These are phyloP conservation scores for Solanum habrochaites DNA, from an alignment of 257 asterid species.

Conservation along the genomic window DNA sequence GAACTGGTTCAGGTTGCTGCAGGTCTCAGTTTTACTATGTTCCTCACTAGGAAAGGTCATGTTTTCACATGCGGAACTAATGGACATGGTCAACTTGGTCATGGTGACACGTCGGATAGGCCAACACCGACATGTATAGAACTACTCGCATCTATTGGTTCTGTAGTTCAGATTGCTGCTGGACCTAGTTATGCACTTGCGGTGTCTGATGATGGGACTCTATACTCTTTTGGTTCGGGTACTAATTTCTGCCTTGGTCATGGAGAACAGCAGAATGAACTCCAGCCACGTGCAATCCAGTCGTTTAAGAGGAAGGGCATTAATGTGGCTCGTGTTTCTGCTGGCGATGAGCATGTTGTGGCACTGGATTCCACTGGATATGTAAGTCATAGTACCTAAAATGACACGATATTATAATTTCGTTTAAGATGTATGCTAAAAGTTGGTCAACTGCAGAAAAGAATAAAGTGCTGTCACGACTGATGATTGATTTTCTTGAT, in stretches of 20 bases:
- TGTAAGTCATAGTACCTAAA: slow-evolving; percentile 21
- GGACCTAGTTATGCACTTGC: slow-evolving; percentile 73
- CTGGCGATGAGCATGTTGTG: slow-evolving; percentile 84
- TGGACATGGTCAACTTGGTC: slow-evolving; percentile 79
- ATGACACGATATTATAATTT: neutral
- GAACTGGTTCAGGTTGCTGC: slow-evolving; percentile 56
- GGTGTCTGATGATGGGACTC: slow-evolving; percentile 52
- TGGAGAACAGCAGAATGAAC: slow-evolving; percentile 76
- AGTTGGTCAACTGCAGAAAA: neutral
- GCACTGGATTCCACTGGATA: slow-evolving; percentile 80
- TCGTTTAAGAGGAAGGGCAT: slow-evolving; percentile 53
- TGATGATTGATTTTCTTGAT: neutral
- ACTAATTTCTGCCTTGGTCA: slow-evolving; percentile 81
- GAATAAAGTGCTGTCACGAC: neutral
- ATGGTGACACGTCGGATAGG: slow-evolving; percentile 54
- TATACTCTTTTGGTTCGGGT: slow-evolving; percentile 75
- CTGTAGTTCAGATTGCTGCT: slow-evolving; percentile 54
- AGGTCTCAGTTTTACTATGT: slow-evolving; percentile 76
- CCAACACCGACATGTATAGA: slow-evolving; percentile 54
- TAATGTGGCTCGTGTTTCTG: slow-evolving; percentile 56
- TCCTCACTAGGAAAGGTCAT: slow-evolving; percentile 59
- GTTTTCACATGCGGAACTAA: slow-evolving; percentile 76
- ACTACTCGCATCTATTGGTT: slow-evolving; percentile 15
- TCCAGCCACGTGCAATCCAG: slow-evolving; percentile 50
- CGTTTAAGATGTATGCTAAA: neutral